These are phyloP conservation scores for Xylaria scruposa DNA, from an alignment of 495 filamentous ascomycete genomes.

Conservation along the genomic window DNA sequence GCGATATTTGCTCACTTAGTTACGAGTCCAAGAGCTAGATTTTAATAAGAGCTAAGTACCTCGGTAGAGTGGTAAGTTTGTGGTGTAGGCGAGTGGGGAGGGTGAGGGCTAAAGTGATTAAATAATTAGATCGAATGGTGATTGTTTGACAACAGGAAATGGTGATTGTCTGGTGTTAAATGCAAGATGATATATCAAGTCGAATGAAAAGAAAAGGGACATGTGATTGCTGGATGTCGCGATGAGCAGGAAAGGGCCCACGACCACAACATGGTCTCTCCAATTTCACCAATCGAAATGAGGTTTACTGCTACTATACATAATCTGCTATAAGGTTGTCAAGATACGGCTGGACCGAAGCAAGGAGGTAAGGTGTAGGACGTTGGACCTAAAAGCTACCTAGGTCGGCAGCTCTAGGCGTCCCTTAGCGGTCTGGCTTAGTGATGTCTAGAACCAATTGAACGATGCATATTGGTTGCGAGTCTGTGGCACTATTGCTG, in stretches of 20 bases:
- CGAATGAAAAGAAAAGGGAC: slow-evolving; percentile 6
- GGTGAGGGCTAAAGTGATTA: background rate
- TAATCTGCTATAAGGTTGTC: background rate
- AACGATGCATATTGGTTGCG: slow-evolving; percentile 2
- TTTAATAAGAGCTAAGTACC: background rate
- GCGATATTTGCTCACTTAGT: background rate
- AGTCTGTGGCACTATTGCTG: slow-evolving; percentile 10
- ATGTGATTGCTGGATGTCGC: slow-evolving; percentile 18
- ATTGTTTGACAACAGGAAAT: slow-evolving; percentile 10
- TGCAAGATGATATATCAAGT: slow-evolving; percentile 9
- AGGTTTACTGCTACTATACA: too few species aligned
- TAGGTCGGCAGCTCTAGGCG: background rate
- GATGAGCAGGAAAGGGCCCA: slow-evolving; percentile 17
- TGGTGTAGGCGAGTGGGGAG: background rate
- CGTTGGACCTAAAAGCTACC: background rate
- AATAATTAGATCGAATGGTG: background rate
- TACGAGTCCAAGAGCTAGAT: slow-evolving; percentile 1
- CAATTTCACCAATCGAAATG: slow-evolving; percentile 16
- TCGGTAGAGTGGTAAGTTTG: background rate
- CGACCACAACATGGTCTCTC: background rate
- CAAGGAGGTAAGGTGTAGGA: background rate
- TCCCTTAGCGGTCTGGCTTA: background rate
- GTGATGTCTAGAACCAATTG: slow-evolving; percentile 9
- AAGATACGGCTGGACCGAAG: background rate
- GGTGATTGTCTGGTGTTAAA: slow-evolving; percentile 5